A percentile compares a stretch with the other conserved stretches of the same genome.
These are phyloP conservation scores for Fusarium sp. DNA, from an alignment of 2,329 filamentous ascomycete species.

Conservation along the genomic window DNA sequence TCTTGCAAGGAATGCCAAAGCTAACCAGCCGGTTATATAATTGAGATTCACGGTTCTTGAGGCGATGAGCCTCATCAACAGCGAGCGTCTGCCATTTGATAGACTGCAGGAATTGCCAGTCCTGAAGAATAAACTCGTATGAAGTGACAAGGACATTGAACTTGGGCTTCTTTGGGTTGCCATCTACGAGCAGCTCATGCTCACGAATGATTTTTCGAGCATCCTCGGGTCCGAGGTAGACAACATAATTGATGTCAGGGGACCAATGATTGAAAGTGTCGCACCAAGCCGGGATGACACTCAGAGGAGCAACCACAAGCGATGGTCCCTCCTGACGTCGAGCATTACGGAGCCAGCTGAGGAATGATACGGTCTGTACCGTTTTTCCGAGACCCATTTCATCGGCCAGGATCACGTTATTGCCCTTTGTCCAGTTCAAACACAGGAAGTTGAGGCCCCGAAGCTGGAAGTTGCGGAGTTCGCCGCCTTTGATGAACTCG, in stretches of 20 bases:
- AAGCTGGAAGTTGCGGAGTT: slow-evolving; percentile 91
- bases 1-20: slow-evolving; percentile 86
- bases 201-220: slow-evolving; percentile 88
- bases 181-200: slow-evolving; percentile 86
- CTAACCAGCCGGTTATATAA: slow-evolving; percentile 85
- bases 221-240: slow-evolving; percentile 90
- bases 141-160: slow-evolving; percentile 98
- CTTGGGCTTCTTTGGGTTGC: slow-evolving; percentile 86
- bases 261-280: slow-evolving; percentile 98
- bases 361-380: slow-evolving; percentile 94
- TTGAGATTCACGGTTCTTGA: slow-evolving; percentile 96
- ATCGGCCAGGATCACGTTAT: slow-evolving; percentile 96
- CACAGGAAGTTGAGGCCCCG: slow-evolving; percentile 94
- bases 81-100: slow-evolving; percentile 98
- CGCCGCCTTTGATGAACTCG: slow-evolving; percentile 81
- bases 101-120: slow-evolving; percentile 82
- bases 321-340: slow-evolving; percentile 92
- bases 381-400: slow-evolving; percentile 99
- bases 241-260: slow-evolving; percentile 94
- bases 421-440: slow-evolving; percentile 92
- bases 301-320: slow-evolving; percentile 94
- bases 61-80: slow-evolving; percentile 93
- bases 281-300: slow-evolving; percentile 97
- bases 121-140: slow-evolving; percentile 92
- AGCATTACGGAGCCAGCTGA: slow-evolving; percentile 95